phyloP scores from a whole-genome alignment of 1,284 basidiomycete genomes.

The Wallemia hederae region DNA sequence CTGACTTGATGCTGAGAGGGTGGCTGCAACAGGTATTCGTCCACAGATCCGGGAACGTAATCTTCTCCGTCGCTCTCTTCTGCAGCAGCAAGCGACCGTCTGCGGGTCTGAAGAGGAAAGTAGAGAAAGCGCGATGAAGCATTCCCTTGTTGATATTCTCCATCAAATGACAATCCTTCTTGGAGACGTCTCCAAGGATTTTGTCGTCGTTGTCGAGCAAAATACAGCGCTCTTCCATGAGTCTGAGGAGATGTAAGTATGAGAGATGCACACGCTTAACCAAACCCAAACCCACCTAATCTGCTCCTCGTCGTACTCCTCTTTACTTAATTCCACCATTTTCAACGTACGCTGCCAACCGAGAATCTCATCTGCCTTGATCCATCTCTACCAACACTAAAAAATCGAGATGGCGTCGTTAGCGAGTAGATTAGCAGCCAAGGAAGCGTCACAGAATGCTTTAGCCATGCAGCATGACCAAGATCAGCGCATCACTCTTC shows the following conservation, averaged over 20 bases:
- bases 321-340: conserved; percentile 8
- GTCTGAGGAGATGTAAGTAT: conserved; percentile 24
- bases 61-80: conserved; percentile 84
- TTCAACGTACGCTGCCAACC: background rate
- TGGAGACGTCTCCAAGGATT: conserved; percentile 68
- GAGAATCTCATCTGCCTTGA: too few relatives aligned
- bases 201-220: conserved; percentile 70
- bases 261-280: background rate
- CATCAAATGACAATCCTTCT: conserved; percentile 99
- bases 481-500: background rate
- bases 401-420: background rate
- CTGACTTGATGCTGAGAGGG: conserved; percentile 42
- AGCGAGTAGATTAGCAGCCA: background rate
- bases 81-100: conserved; percentile 89
- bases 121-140: conserved; percentile 91
- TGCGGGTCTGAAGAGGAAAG: conserved; percentile 77
- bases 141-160: conserved; percentile 82
- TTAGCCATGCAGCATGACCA: background rate
- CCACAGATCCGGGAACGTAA: conserved; percentile 99
- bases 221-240: conserved; percentile 97
- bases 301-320: conserved; percentile 19
- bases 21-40: conserved; percentile 99
- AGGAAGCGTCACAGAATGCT: background rate
- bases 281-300: background rate
- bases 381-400: background rate